A percentile compares a stretch with the other conserved stretches of the same genome.
Conservation (phyloP, 345 rosid genomes). For the Durio zibethinus region DNA sequence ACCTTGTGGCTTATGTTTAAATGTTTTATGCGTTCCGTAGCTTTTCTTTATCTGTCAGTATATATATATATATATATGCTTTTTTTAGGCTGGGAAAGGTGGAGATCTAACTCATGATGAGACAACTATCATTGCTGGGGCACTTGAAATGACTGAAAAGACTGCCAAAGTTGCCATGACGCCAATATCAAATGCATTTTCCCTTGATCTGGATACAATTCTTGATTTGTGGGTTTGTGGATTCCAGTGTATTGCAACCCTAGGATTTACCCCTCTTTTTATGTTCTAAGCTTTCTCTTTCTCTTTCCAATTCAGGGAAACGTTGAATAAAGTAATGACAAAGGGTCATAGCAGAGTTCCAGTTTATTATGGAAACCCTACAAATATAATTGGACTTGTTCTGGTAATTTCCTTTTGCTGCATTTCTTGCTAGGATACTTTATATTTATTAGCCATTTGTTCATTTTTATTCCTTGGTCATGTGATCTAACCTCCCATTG, state of each 20-base stretch:
- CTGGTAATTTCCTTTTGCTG: constrained; percentile 49
- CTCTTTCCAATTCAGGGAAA: constrained; percentile 52
- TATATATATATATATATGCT: constrained; percentile 4
- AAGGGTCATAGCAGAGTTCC: constrained; percentile 98
- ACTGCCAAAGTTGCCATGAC: constrained; percentile 96
- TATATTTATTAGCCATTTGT: background rate
- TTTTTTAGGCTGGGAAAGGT: constrained; percentile 86
- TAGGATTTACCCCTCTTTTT: constrained; percentile 6
- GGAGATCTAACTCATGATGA: constrained; percentile 90
- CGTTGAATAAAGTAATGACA: constrained; percentile 76
- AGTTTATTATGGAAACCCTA: constrained; percentile 60
- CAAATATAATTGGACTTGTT: constrained; percentile 82
- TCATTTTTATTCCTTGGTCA: background rate
- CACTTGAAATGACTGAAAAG: constrained; percentile 91
- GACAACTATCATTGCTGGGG: constrained; percentile 93
- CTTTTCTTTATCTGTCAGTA: constrained; percentile 16
- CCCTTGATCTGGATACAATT: constrained; percentile 94
- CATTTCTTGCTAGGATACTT: background rate
- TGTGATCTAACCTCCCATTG: background rate
- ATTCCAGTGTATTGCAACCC: constrained; percentile 23
- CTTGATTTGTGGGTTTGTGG: constrained; percentile 81
- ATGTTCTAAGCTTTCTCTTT: constrained; percentile 11
- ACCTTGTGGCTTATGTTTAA: constrained; percentile 9
- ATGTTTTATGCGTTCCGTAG: background rate
- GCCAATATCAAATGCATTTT: constrained; percentile 87